These are phyloP conservation scores for Calonectria pseudoreteaudii DNA, from an alignment of 2,329 filamentous ascomycete species.

Conservation along the genomic window DNA sequence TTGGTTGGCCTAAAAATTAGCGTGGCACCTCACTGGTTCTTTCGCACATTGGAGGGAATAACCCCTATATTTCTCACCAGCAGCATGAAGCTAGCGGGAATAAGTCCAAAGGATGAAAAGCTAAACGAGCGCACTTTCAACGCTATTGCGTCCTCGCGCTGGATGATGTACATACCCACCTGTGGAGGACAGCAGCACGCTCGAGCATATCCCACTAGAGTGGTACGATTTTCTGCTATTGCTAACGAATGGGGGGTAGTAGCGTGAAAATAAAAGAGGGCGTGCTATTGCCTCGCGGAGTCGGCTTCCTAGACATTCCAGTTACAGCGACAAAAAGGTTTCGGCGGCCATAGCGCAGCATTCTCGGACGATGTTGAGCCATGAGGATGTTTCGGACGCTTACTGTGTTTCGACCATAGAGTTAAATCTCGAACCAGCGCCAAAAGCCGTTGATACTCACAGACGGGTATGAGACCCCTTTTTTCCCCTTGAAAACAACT, in stretches of 20 bases:
- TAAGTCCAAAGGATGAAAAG: not conserved
- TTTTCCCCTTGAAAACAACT: not conserved
- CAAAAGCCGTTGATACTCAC: not conserved
- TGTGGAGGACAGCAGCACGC: not conserved
- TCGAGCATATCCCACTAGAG: not conserved
- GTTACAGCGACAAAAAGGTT: too few relatives aligned
- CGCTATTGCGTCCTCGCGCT: not conserved
- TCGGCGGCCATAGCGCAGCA: too few relatives aligned
- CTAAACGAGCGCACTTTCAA: too few relatives aligned
- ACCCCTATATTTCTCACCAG: not conserved
- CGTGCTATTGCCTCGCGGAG: too few relatives aligned
- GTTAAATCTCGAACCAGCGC: not conserved
- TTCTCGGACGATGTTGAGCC: not conserved
- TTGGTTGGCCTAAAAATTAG: too few relatives aligned
- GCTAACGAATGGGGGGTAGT: not conserved
- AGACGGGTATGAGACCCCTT: not conserved
- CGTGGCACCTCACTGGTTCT: too few relatives aligned
- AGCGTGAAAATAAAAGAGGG: not conserved
- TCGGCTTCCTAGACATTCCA: too few relatives aligned
- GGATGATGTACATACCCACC: not conserved
- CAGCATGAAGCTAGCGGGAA: not conserved
- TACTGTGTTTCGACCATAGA: not conserved
- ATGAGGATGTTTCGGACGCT: not conserved
- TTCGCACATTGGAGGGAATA: too few relatives aligned
- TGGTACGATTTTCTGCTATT: not conserved